phyloP scores from a whole-genome alignment of 2,329 filamentous ascomycete genomes.

The Albifimbria verrucaria region DNA sequence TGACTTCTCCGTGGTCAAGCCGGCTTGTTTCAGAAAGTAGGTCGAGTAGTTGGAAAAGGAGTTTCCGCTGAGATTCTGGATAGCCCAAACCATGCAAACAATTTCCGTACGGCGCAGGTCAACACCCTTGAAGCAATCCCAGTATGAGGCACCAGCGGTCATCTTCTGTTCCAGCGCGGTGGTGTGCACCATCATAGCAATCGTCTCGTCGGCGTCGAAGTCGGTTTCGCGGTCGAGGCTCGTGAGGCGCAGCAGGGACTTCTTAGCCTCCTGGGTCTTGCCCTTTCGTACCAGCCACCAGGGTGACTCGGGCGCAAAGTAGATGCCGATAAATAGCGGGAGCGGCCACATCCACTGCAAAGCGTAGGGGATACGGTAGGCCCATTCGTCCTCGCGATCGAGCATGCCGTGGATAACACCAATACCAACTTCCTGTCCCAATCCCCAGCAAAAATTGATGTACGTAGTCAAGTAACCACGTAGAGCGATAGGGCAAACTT shows the following conservation, averaged over 20 bases:
- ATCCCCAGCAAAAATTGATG: slow-evolving; percentile 74
- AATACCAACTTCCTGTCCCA: slow-evolving; percentile 71
- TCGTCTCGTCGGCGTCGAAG: slow-evolving; percentile 78
- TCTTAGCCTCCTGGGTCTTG: slow-evolving; percentile 62
- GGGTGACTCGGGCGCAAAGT: slow-evolving; percentile 66
- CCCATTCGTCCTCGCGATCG: slow-evolving; percentile 62
- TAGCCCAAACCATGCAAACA: slow-evolving; percentile 62
- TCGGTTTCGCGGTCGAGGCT: slow-evolving; percentile 60
- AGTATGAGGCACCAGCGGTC: slow-evolving; percentile 69
- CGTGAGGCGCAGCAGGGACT: slow-evolving; percentile 62
- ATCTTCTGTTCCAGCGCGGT: slow-evolving; percentile 76
- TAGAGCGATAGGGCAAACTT: slow-evolving; percentile 70
- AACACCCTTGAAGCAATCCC: slow-evolving; percentile 79
- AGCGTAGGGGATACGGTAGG: slow-evolving; percentile 67
- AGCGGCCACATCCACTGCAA: slow-evolving; percentile 78
- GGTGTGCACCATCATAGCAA: slow-evolving; percentile 91
- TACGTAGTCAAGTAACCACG: slow-evolving; percentile 71
- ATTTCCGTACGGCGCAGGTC: slow-evolving; percentile 75
- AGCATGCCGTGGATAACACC: slow-evolving; percentile 71
- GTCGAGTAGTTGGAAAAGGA: slow-evolving; percentile 65
- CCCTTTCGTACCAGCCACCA: slow-evolving; percentile 75
- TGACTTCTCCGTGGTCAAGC: slow-evolving; percentile 46
- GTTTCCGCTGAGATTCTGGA: slow-evolving; percentile 62
- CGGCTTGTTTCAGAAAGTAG: slow-evolving; percentile 60
- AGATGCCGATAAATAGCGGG: slow-evolving; percentile 63